Conservation (phyloP, 2,329 filamentous ascomycete species). For the Xylariaceae sp. region DNA sequence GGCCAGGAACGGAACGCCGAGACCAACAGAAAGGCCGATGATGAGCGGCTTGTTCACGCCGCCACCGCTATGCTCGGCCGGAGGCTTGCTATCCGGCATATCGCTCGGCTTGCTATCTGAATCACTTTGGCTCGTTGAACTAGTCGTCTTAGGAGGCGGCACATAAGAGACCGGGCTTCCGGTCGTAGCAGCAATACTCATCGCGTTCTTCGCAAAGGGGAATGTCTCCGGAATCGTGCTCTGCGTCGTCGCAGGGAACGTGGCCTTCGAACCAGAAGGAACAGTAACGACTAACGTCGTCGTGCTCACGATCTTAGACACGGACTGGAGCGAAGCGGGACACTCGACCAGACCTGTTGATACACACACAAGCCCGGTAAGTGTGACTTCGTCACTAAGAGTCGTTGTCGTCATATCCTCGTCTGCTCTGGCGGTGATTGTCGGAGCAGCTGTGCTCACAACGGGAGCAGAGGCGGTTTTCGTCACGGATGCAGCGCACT, state of each 20-base stretch:
- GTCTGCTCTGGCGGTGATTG: conserved; percentile 16
- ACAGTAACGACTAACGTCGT: conserved; percentile 41
- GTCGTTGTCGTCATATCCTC: conserved; percentile 36
- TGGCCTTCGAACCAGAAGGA: conserved; percentile 35
- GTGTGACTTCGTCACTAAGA: conserved; percentile 38
- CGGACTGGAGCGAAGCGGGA: conserved; percentile 46
- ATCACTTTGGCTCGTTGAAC: background rate
- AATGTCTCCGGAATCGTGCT: conserved; percentile 34
- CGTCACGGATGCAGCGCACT: conserved; percentile 37
- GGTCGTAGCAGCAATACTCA: conserved; percentile 36
- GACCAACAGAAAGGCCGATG: conserved; percentile 46
- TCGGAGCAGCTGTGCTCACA: conserved; percentile 20
- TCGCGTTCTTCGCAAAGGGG: conserved; percentile 41
- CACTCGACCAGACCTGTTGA: conserved; percentile 44
- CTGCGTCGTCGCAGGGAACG: conserved; percentile 38
- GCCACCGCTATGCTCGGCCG: conserved; percentile 20
- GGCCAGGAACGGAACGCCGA: conserved; percentile 40
- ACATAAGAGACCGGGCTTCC: conserved; percentile 45
- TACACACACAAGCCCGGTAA: conserved; percentile 43
- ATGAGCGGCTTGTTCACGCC: conserved; percentile 44
- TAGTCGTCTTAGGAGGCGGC: conserved; percentile 26
- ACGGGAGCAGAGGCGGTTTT: conserved; percentile 22
- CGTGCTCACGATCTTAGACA: conserved; percentile 37
- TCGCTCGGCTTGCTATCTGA: conserved; percentile 1
- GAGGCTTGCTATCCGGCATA: conserved; percentile 20